Evolutionary conservation across 306 rosid species (phyloP).

Genomic region (Neltuma alba): DNA sequence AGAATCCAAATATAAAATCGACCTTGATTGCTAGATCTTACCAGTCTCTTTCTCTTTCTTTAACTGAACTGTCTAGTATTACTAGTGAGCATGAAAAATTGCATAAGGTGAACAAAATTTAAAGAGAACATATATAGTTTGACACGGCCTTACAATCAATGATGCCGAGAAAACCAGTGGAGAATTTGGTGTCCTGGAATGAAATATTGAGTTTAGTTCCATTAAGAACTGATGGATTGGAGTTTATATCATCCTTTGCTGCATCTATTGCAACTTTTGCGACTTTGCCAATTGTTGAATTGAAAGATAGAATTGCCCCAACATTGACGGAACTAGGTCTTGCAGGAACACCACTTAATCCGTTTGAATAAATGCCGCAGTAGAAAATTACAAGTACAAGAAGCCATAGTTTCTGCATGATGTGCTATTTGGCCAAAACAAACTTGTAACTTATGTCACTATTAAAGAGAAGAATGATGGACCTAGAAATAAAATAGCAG

Average conservation of each 20-base stretch:
- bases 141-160: conserved; percentile 46
- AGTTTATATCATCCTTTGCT: conserved; percentile 61
- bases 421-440: conserved; percentile 8
- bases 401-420: conserved; percentile 46
- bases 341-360: not conserved
- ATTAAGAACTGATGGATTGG: conserved; percentile 40
- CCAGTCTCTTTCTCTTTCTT: too few species aligned
- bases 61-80: too few species aligned
- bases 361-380: conserved; percentile 22
- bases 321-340: conserved; percentile 45
- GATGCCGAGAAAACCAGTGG: conserved; percentile 60
- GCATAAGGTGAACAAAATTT: not conserved
- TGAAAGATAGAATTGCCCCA: conserved; percentile 54
- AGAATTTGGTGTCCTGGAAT: conserved; percentile 42
- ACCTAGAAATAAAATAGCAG: not conserved
- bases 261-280: conserved; percentile 57
- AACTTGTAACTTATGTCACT: not conserved
- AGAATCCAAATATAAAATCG: too few species aligned
- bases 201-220: conserved; percentile 50
- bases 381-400: conserved; percentile 36
- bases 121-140: not conserved
- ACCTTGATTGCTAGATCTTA: too few species aligned
- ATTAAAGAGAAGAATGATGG: not conserved
- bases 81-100: not conserved
- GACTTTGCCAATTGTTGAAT: conserved; percentile 52